Percentiles rank a stretch among this genome's conserved stretches.
Evolutionary conservation across 192 early-diverging fungal species (phyloP).

Genomic region (Phlyctochytrium arcticum): DNA sequence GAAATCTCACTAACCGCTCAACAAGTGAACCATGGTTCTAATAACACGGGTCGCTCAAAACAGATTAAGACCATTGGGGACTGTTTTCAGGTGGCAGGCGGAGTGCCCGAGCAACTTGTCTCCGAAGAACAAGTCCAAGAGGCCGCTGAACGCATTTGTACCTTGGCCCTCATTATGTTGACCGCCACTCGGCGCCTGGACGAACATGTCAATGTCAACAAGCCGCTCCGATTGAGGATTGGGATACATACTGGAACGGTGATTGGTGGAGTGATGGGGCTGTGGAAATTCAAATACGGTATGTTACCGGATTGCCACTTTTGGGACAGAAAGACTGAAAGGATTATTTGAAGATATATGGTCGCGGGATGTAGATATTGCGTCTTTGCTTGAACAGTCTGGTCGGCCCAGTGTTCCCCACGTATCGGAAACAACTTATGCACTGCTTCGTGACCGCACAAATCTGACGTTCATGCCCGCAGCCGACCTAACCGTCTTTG

Average conservation of each 20-base stretch:
- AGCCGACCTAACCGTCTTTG: constrained; percentile 10
- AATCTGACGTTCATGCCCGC: constrained; percentile 10
- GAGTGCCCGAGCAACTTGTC: constrained; percentile 29
- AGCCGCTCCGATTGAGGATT: constrained; percentile 17
- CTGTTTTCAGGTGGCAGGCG: constrained; percentile 31
- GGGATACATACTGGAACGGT: constrained; percentile 35
- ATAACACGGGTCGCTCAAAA: too few relatives aligned
- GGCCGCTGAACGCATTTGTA: constrained; percentile 22
- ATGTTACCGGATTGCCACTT: not conserved
- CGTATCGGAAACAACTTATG: constrained; percentile 15
- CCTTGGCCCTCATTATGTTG: constrained; percentile 24
- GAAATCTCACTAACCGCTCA: too few relatives aligned
- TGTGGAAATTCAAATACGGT: constrained; percentile 40
- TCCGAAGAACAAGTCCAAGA: constrained; percentile 8
- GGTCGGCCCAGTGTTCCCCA: constrained; percentile 23
- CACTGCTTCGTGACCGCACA: constrained; percentile 5
- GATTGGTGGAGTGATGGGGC: constrained; percentile 31
- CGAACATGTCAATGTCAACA: constrained; percentile 4
- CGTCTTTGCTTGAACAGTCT: constrained; percentile 29
- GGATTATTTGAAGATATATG: constrained; percentile 24
- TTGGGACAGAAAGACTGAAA: not conserved
- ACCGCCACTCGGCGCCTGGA: constrained; percentile 5
- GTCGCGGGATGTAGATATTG: constrained; percentile 35
- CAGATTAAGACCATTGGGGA: constrained; percentile 40
- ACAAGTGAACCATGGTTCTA: too few relatives aligned